Conservation (phyloP, 305 asterid species). For the Fraxinus dipetala region DNA sequence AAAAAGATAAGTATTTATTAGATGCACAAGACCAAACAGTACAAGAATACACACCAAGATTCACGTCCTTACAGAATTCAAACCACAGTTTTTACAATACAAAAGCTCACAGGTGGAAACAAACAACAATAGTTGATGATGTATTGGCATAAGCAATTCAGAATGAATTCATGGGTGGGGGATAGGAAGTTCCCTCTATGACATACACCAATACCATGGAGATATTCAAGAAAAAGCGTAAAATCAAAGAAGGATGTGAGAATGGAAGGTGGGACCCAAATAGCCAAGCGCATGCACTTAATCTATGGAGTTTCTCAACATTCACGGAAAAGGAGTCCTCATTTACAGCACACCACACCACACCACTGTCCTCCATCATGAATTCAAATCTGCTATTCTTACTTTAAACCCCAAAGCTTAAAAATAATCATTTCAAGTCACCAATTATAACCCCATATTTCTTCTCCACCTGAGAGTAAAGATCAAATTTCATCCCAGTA, state of each 20-base stretch:
- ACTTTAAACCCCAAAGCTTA: slow-evolving; percentile 43
- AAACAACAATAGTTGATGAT: slow-evolving; percentile 43
- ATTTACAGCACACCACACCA: slow-evolving; percentile 52
- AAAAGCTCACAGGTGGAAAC: slow-evolving; percentile 27
- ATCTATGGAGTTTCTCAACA: slow-evolving; percentile 43
- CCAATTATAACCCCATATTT: slow-evolving; percentile 39
- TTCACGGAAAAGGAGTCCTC: slow-evolving; percentile 36
- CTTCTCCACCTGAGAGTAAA: slow-evolving; percentile 36
- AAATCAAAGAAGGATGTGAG: slow-evolving; percentile 27
- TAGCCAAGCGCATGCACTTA: slow-evolving; percentile 67
- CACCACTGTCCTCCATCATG: slow-evolving; percentile 44
- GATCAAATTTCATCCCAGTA: slow-evolving; percentile 33
- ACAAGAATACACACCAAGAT: slow-evolving; percentile 19
- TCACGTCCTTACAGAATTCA: slow-evolving; percentile 7
- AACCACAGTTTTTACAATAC: slow-evolving; percentile 21
- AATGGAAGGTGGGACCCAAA: slow-evolving; percentile 57
- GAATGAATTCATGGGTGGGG: slow-evolving; percentile 26
- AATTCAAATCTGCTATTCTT: slow-evolving; percentile 37
- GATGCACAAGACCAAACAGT: slow-evolving; percentile 32
- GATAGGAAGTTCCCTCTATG: slow-evolving; percentile 9
- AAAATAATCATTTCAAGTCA: slow-evolving; percentile 48
- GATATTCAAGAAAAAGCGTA: slow-evolving; percentile 31
- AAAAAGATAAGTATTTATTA: slow-evolving; percentile 22
- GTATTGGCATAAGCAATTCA: slow-evolving; percentile 29
- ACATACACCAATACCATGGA: slow-evolving; percentile 19